Evolutionary conservation across 352 stramenopile genomes (phyloP), one percentile per base, ranked within the genome.

Genomic region (Stramenopiles sp.): DNA sequence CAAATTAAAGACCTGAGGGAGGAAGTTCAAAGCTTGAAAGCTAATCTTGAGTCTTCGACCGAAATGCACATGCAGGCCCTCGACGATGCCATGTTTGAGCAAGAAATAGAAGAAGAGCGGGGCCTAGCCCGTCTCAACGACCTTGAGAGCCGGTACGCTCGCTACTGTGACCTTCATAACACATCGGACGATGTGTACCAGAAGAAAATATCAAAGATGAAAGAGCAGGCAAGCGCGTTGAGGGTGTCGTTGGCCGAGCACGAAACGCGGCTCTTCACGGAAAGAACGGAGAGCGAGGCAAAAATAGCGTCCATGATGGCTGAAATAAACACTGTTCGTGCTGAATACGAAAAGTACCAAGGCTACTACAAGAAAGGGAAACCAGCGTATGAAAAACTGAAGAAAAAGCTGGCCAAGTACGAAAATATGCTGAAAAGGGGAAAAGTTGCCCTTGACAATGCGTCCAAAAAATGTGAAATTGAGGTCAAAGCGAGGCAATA

Each of bases 1-100:
- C 43, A 53, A 53, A 53, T 53, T 53, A 53, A 53, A 53, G 43
- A 53, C 43, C 43, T 53, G 43, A 53, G 43, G 43, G 43, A 53
- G 43, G 43, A 53, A 53, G 43, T 53, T 12, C 43, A 53, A 53
- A 53, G 43, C 43, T 53, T 53, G 43, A 53, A 53, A 53, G 43
- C 43, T 53, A 53, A 53, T 53, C 12, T 53, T 53, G 25, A 18
- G 43, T 53, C 43, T 53, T 53, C 43, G 43, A 53, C 43, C 43
- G 43, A 53, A 53, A 53, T 53, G 43, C 43, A 53, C 43, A 53
- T 25, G 25, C 43, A 53, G 43, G 43, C 43, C 43, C 43, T 53
- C 43, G 43, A 53, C 43, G 43, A 53, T 12, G 43, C 43, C 43
- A 53, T 53, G 43, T 53, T 53, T 53, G 43, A 53, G 43, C 12